These are phyloP conservation scores for Oryza officinalis DNA, from an alignment of 176 grass and related monocot genomes.

Conservation along the genomic window DNA sequence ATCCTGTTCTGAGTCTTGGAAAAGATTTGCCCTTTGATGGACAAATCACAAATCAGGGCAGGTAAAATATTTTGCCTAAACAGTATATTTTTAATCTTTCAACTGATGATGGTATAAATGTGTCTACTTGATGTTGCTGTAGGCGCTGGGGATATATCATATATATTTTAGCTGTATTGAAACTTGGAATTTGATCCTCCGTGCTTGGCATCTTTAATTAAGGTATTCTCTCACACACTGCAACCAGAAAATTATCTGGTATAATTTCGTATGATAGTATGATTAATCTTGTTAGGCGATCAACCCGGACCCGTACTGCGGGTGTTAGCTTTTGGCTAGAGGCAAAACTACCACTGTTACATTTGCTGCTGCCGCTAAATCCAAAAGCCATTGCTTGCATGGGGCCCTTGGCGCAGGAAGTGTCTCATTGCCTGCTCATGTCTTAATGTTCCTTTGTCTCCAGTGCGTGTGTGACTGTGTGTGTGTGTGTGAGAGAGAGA, in stretches of 20 bases:
- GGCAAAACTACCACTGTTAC: constrained; percentile 13
- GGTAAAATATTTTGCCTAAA: not conserved
- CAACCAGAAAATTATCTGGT: not conserved
- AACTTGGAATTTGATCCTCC: constrained; percentile 15
- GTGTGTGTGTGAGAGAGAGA: not conserved
- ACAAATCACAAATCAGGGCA: not conserved
- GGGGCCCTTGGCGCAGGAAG: constrained; percentile 25
- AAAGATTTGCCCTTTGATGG: not conserved
- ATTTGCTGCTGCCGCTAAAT: constrained; percentile 20
- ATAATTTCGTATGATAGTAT: not conserved
- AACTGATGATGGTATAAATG: not conserved
- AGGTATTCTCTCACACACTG: not conserved
- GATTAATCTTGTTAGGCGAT: not conserved
- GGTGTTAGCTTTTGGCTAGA: not conserved
- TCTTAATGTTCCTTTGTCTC: constrained; percentile 55
- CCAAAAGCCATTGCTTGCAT: constrained; percentile 50
- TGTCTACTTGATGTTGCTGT: not conserved
- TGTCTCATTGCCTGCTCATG: constrained; percentile 48
- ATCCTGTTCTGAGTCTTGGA: constrained; percentile 4
- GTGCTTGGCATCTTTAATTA: not conserved
- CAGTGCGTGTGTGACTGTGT: not conserved
- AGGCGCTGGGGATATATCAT: not conserved
- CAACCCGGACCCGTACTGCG: not conserved
- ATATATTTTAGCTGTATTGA: not conserved
- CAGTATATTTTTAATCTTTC: not conserved